These are phyloP conservation scores for Fusarium sp. DNA, from an alignment of 2,329 filamentous ascomycete species.

Conservation along the genomic window DNA sequence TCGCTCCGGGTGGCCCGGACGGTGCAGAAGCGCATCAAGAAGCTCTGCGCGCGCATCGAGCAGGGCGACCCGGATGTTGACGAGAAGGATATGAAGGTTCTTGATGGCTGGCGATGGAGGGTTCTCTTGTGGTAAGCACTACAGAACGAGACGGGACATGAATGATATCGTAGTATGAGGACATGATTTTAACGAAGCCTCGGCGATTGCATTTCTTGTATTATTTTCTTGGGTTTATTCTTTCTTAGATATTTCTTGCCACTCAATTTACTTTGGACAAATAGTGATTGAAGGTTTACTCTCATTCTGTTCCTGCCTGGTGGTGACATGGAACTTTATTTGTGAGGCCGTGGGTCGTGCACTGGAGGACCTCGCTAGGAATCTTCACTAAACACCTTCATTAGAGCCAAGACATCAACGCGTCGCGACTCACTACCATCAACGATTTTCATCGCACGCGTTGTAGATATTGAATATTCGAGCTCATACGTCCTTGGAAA, in stretches of 20 bases:
- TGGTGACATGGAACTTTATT: neutral
- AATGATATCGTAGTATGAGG: conserved; percentile 44
- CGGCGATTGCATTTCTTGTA: conserved; percentile 35
- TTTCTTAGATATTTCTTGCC: neutral
- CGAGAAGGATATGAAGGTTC: conserved; percentile 61
- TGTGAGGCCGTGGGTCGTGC: conserved; percentile 7
- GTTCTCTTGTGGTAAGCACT: conserved; percentile 59
- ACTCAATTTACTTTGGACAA: neutral
- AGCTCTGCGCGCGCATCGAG: conserved; percentile 61
- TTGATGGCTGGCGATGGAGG: conserved; percentile 69
- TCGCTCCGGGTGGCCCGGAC: conserved; percentile 66
- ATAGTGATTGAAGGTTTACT: neutral
- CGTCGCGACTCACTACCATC: conserved; percentile 4
- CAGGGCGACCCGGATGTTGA: conserved; percentile 58
- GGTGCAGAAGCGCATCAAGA: conserved; percentile 62
- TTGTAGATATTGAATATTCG: neutral
- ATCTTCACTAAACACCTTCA: conserved; percentile 3
- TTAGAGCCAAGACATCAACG: neutral
- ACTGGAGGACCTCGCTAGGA: neutral
- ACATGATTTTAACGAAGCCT: conserved; percentile 48
- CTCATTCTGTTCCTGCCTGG: neutral
- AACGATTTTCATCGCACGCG: neutral
- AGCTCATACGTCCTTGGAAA: neutral
- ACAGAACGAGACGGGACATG: neutral
- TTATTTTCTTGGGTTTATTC: conserved; percentile 8